Conservation (phyloP, 2,329 filamentous ascomycete genomes). For the Cercospora zeae-maydis region DNA sequence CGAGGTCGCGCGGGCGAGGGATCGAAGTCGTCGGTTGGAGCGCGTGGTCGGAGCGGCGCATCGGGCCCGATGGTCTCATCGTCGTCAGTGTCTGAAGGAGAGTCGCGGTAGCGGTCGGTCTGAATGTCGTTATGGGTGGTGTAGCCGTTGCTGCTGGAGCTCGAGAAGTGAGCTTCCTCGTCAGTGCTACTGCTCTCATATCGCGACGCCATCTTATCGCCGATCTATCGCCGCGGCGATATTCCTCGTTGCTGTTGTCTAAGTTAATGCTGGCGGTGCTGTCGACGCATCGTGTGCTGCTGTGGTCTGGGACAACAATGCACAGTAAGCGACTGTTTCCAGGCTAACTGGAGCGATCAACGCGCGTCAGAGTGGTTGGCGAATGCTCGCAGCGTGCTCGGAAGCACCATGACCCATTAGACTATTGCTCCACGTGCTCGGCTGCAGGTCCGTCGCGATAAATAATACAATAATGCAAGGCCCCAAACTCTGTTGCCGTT, state of each 20-base stretch:
- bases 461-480: background rate
- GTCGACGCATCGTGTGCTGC: background rate
- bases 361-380: background rate
- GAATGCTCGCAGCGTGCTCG: background rate
- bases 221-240: background rate
- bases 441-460: background rate
- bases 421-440: background rate
- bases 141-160: constrained; percentile 19
- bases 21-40: constrained; percentile 28
- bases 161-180: constrained; percentile 15
- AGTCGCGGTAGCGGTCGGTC: constrained; percentile 32
- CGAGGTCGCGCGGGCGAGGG: constrained; percentile 17
- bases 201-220: background rate
- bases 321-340: background rate
- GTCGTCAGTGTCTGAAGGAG: constrained; percentile 34
- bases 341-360: background rate
- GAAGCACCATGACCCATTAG: background rate
- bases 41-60: constrained; percentile 27
- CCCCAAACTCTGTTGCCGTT: background rate
- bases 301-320: background rate
- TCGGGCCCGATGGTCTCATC: constrained; percentile 30
- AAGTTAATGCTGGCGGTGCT: background rate
- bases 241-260: background rate
- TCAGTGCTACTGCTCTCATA: constrained; percentile 3
- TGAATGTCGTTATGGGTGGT: constrained; percentile 19